Conservation (phyloP, 73 alveolate genomes). For the Paramecium sexaurelia region DNA sequence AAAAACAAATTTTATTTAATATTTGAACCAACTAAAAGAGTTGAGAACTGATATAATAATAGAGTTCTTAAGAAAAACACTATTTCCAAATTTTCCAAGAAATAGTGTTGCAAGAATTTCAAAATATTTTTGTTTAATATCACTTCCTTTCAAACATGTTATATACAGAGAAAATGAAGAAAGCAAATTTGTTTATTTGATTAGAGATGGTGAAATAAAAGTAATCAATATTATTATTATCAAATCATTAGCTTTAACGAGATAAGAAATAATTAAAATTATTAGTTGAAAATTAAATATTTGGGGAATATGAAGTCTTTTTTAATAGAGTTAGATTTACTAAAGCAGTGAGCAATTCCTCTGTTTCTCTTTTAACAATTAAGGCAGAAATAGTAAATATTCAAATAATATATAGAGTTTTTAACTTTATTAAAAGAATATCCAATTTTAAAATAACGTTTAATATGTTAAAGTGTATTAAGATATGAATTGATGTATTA, state of each 20-base stretch:
- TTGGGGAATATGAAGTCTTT: constrained; percentile 34
- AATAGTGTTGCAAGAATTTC: not conserved
- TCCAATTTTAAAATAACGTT: not conserved
- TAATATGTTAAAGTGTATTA: not conserved
- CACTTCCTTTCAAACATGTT: constrained; percentile 17
- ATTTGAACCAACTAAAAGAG: not conserved
- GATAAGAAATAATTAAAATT: not conserved
- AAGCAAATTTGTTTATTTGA: not conserved
- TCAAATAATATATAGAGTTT: constrained; percentile 6
- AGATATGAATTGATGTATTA: not conserved
- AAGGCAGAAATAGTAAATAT: not conserved
- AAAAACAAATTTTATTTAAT: not conserved
- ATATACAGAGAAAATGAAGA: not conserved
- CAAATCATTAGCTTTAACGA: not conserved
- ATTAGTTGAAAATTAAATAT: not conserved
- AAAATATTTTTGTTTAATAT: not conserved
- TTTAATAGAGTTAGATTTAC: not conserved
- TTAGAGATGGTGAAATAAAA: not conserved
- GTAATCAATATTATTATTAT: not conserved
- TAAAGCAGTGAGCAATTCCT: not conserved
- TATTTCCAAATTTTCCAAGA: not conserved
- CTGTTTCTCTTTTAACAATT: not conserved
- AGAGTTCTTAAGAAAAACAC: not conserved
- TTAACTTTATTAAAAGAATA: not conserved
- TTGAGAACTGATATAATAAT: not conserved